Conservation (phyloP, 495 filamentous ascomycete genomes). For the Lindgomyces ingoldianus region DNA sequence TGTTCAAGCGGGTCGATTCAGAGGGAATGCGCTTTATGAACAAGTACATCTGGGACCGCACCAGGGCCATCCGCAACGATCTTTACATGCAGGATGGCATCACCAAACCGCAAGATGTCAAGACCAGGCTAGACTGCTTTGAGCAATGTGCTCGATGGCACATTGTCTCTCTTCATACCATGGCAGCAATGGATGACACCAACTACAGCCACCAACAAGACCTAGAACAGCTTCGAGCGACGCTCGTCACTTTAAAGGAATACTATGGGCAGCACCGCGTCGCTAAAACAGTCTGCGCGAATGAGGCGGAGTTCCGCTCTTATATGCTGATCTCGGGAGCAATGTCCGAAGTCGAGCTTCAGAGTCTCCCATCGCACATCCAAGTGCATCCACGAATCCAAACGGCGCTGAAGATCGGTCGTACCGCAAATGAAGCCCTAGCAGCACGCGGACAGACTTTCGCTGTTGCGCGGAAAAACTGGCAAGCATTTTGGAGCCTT, state of each 20-base stretch:
- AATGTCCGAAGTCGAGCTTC: slow-evolving; percentile 69
- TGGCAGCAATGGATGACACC: slow-evolving; percentile 65
- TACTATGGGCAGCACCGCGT: slow-evolving; percentile 82
- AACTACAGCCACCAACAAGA: slow-evolving; percentile 83
- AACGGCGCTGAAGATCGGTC: slow-evolving; percentile 67
- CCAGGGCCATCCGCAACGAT: slow-evolving; percentile 87
- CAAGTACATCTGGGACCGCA: slow-evolving; percentile 77
- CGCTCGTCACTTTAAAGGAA: slow-evolving; percentile 68
- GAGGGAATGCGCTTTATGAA: slow-evolving; percentile 15
- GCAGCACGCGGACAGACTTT: slow-evolving; percentile 62
- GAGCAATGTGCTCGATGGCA: slow-evolving; percentile 92
- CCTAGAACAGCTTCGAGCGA: slow-evolving; percentile 85
- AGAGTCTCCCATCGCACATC: slow-evolving; percentile 65
- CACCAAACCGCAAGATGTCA: slow-evolving; percentile 65
- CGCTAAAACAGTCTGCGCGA: slow-evolving; percentile 55
- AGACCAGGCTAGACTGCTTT: slow-evolving; percentile 72
- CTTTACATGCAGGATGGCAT: slow-evolving; percentile 66
- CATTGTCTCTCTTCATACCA: slow-evolving; percentile 80
- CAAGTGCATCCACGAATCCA: slow-evolving; percentile 59
- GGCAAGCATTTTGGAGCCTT: slow-evolving; percentile 71
- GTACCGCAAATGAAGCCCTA: slow-evolving; percentile 54
- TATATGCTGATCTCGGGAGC: slow-evolving; percentile 82
- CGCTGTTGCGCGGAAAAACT: slow-evolving; percentile 63
- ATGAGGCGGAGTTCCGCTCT: slow-evolving; percentile 87
- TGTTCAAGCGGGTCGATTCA: slow-evolving; percentile 66